Evolutionary conservation across 108 stramenopile genomes (phyloP).

Genomic region (Asterionellopsis glacialis): DNA sequence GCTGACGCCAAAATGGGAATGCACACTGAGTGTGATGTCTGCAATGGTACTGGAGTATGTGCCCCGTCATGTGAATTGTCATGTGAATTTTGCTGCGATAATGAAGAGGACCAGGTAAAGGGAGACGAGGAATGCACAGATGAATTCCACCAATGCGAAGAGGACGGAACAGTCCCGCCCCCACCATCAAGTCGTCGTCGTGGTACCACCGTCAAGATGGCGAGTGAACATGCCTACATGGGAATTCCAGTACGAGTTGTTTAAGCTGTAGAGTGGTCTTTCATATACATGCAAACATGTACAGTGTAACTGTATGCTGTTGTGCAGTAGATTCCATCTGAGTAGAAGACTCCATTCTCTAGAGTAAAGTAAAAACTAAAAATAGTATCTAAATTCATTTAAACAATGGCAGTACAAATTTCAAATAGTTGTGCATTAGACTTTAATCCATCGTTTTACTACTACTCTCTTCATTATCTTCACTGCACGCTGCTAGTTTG

Average conservation of each 20-base stretch:
- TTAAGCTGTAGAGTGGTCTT: not conserved
- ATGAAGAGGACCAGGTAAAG: not conserved
- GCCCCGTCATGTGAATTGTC: slow-evolving; percentile 7
- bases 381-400: too few species aligned
- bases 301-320: too few species aligned
- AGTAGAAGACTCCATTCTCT: too few species aligned
- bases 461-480: too few species aligned
- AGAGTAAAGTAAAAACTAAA: too few species aligned
- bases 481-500: too few species aligned
- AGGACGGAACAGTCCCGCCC: not conserved
- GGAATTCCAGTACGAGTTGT: slow-evolving; percentile 35
- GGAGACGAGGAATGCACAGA: not conserved
- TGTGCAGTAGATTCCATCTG: too few species aligned
- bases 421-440: too few species aligned
- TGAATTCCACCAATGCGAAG: not conserved
- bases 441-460: too few species aligned
- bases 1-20: slow-evolving; percentile 8
- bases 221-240: slow-evolving; percentile 16
- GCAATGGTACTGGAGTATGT: slow-evolving; percentile 29
- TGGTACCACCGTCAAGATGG: slow-evolving; percentile 5
- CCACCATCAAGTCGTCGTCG: not conserved
- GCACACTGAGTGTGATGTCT: slow-evolving; percentile 17
- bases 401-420: too few species aligned
- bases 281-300: too few species aligned
- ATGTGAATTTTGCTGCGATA: slow-evolving; percentile 5